Conservation (phyloP, 495 filamentous ascomycete genomes). For the Cercophora scortea region DNA sequence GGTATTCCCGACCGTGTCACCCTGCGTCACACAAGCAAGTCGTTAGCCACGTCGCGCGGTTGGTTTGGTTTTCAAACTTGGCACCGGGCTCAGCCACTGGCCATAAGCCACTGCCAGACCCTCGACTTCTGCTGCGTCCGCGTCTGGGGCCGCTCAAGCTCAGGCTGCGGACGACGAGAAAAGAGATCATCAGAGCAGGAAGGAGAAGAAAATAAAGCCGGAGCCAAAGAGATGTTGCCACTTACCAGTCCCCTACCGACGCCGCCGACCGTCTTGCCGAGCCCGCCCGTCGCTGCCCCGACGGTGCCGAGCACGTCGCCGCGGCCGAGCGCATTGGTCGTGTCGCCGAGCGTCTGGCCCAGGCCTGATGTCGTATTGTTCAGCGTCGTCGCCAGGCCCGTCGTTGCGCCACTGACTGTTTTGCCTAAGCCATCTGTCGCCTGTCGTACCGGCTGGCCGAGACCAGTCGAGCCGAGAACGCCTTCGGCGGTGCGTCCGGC, state of each 20-base stretch:
- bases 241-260: conserved; percentile 15
- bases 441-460: not conserved
- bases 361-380: conserved; percentile 1
- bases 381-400: conserved; percentile 8
- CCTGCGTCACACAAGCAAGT: conserved; percentile 2
- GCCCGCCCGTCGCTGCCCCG: conserved; percentile 13
- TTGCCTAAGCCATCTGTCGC: conserved; percentile 3
- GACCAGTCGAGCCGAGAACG: not conserved
- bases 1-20: conserved; percentile 16
- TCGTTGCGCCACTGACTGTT: conserved; percentile 7
- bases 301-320: conserved; percentile 17
- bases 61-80: too few relatives aligned
- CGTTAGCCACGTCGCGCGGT: too few relatives aligned
- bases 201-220: not conserved
- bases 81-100: too few relatives aligned
- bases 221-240: not conserved
- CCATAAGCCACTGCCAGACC: not conserved
- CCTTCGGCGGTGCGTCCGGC: conserved; percentile 6
- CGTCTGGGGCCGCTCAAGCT: too few relatives aligned
- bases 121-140: not conserved
- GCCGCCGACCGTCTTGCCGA: conserved; percentile 17
- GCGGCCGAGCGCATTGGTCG: conserved; percentile 14
- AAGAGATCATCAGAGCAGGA: not conserved
- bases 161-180: not conserved
- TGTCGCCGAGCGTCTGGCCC: conserved; percentile 13